Percentiles rank a stretch among this genome's conserved stretches.
These are phyloP conservation scores for Eutypa lata DNA, from an alignment of 2,329 filamentous ascomycete genomes.

Conservation along the genomic window DNA sequence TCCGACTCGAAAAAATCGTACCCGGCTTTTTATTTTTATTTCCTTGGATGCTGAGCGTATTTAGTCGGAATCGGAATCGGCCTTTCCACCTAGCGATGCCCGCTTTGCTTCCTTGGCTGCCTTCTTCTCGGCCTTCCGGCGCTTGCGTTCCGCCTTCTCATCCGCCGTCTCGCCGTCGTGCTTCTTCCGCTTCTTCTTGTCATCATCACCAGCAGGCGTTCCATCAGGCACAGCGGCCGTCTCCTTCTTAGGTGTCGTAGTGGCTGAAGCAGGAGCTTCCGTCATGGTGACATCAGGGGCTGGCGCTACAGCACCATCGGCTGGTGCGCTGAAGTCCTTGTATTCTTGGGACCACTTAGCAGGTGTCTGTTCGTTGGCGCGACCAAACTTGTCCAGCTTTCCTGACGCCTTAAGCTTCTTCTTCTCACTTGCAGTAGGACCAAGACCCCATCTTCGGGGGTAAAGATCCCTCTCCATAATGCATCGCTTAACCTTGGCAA, in stretches of 20 bases:
- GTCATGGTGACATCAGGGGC: slow-evolving; percentile 41
- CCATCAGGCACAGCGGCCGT: slow-evolving; percentile 33
- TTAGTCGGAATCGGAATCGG: slow-evolving; percentile 53
- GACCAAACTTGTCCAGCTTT: slow-evolving; percentile 97
- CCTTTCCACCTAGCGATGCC: slow-evolving; percentile 47
- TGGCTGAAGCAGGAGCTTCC: slow-evolving; percentile 37
- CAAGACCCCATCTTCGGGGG: slow-evolving; percentile 93
- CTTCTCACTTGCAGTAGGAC: slow-evolving; percentile 91
- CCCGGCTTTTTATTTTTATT: no score
- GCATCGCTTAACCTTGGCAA: slow-evolving; percentile 98
- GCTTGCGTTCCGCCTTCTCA: slow-evolving; percentile 61
- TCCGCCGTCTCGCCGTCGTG: slow-evolving; percentile 73
- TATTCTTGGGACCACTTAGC: slow-evolving; percentile 91
- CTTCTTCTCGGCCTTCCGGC: slow-evolving; percentile 59
- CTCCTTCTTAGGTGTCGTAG: slow-evolving; percentile 36
- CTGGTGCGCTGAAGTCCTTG: slow-evolving; percentile 75
- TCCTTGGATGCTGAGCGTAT: neutral
- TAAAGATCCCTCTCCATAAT: slow-evolving; percentile 99
- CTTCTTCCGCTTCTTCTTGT: slow-evolving; percentile 80
- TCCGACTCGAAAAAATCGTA: slow-evolving; percentile 10
- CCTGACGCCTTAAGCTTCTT: slow-evolving; percentile 99
- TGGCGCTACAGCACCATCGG: slow-evolving; percentile 40
- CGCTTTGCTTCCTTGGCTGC: slow-evolving; percentile 56
- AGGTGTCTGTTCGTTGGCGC: slow-evolving; percentile 87
- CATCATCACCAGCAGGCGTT: slow-evolving; percentile 49